Conservation (phyloP, 352 stramenopile genomes). For the Phytophthora cryptogea region DNA sequence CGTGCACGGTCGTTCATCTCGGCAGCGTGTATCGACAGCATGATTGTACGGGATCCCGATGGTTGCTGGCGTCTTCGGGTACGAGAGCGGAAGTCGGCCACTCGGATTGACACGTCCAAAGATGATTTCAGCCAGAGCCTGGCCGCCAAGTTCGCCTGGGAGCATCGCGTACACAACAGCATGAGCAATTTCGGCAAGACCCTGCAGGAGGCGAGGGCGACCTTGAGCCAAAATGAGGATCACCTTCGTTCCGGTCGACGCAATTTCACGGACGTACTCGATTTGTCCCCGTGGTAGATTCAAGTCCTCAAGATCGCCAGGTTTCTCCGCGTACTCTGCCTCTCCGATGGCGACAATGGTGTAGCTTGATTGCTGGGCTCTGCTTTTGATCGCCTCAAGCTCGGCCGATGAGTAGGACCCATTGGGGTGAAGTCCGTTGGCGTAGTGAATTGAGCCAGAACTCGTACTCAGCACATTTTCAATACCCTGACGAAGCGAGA, state of each 20-base stretch:
- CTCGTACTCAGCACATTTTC: slow-evolving; percentile 32
- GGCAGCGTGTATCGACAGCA: slow-evolving; percentile 49
- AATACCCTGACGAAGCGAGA: slow-evolving; percentile 67
- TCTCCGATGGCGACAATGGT: slow-evolving; percentile 86
- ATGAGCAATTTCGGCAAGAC: slow-evolving; percentile 55
- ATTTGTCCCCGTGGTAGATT: slow-evolving; percentile 72
- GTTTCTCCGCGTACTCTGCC: slow-evolving; percentile 83
- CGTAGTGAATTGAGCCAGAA: slow-evolving; percentile 36
- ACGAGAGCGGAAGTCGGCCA: slow-evolving; percentile 84
- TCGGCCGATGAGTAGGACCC: slow-evolving; percentile 54
- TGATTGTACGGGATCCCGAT: slow-evolving; percentile 80
- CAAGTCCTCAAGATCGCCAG: slow-evolving; percentile 85
- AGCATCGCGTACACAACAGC: slow-evolving; percentile 84
- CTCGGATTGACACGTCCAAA: slow-evolving; percentile 83
- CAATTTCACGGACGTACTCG: slow-evolving; percentile 79
- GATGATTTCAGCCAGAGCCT: slow-evolving; percentile 87
- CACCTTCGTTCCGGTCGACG: slow-evolving; percentile 73
- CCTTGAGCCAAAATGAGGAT: slow-evolving; percentile 82
- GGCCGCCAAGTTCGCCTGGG: slow-evolving; percentile 77
- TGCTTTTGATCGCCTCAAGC: slow-evolving; percentile 43
- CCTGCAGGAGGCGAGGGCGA: slow-evolving; percentile 73
- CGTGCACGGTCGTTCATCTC: slow-evolving; percentile 41
- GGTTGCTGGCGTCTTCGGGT: slow-evolving; percentile 64
- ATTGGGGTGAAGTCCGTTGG: slow-evolving; percentile 60
- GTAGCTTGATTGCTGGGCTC: slow-evolving; percentile 32